These are phyloP conservation scores for Colletotrichum destructivum DNA, from an alignment of 2,329 filamentous ascomycete species.

Conservation along the genomic window DNA sequence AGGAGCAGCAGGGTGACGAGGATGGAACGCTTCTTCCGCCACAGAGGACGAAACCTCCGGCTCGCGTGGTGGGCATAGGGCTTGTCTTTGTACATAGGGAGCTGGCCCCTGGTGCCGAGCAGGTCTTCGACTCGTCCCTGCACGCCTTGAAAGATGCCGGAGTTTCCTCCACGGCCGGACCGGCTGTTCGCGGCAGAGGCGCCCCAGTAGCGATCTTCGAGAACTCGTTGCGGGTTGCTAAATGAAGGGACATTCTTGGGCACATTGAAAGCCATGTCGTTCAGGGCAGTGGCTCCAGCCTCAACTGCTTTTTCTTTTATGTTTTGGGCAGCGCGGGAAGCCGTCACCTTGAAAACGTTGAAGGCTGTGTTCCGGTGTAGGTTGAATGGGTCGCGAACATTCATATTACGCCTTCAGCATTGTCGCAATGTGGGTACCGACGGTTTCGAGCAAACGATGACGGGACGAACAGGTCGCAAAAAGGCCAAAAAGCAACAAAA, in stretches of 20 bases:
- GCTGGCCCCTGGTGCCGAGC: conserved; percentile 70
- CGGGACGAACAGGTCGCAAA: conserved; percentile 32
- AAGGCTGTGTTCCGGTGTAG: conserved; percentile 53
- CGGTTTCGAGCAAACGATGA: conserved; percentile 37
- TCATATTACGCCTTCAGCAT: conserved; percentile 50
- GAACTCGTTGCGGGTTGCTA: conserved; percentile 72
- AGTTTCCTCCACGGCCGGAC: conserved; percentile 54
- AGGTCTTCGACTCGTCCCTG: conserved; percentile 75
- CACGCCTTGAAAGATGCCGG: conserved; percentile 65
- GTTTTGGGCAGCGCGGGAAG: conserved; percentile 60
- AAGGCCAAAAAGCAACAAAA: neutral
- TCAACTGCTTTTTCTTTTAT: conserved; percentile 65
- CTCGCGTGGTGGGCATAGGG: conserved; percentile 81
- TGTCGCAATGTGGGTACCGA: conserved; percentile 39
- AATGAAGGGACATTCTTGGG: conserved; percentile 81
- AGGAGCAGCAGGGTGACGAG: conserved; percentile 70
- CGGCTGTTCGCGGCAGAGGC: conserved; percentile 62
- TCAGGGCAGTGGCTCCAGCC: conserved; percentile 64
- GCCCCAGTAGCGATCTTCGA: conserved; percentile 78
- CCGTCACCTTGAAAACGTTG: conserved; percentile 63
- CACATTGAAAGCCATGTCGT: conserved; percentile 76
- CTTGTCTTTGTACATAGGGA: conserved; percentile 99
- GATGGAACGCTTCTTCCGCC: conserved; percentile 73
- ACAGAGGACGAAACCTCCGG: conserved; percentile 71
- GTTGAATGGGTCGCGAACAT: conserved; percentile 61